Percentiles rank a stretch among this genome's conserved stretches.
phyloP scores from a whole-genome alignment of 2,329 filamentous ascomycete genomes.

The Fusarium lyarnte region DNA sequence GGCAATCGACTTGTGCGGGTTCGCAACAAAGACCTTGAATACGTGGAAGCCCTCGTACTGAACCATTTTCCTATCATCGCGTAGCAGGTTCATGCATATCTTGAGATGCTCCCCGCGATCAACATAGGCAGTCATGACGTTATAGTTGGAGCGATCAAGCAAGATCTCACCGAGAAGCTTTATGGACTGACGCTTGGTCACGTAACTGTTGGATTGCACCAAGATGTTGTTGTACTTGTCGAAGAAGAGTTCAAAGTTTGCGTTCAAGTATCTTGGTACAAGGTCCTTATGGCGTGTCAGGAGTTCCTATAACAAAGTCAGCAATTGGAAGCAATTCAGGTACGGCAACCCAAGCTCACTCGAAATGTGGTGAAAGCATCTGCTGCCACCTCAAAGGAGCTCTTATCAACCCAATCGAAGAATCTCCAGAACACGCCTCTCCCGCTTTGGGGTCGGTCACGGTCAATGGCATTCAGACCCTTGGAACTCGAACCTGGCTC shows the following conservation, averaged over 20 bases:
- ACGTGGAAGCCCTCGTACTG: conserved; percentile 99
- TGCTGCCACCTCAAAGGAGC: conserved; percentile 94
- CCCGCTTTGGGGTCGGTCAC: conserved; percentile 78
- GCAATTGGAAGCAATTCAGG: not conserved
- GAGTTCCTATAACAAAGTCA: conserved; percentile 72
- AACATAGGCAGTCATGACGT: conserved; percentile 97
- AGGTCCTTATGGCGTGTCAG: conserved; percentile 93
- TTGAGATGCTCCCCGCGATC: conserved; percentile 96
- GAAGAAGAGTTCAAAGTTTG: conserved; percentile 96
- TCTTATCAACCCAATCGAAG: conserved; percentile 96
- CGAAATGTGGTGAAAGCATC: conserved; percentile 98
- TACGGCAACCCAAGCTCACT: conserved; percentile 60
- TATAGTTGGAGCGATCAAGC: conserved; percentile 94
- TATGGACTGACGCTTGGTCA: conserved; percentile 97
- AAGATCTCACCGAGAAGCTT: conserved; percentile 96
- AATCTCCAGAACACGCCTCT: conserved; percentile 95
- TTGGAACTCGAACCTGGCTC: conserved; percentile 76
- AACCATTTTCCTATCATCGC: conserved; percentile 98
- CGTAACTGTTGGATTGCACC: conserved; percentile 93
- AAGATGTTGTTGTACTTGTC: conserved; percentile 86
- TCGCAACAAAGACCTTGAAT: conserved; percentile 99
- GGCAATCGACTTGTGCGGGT: conserved; percentile 96
- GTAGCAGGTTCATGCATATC: conserved; percentile 96
- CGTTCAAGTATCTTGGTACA: conserved; percentile 85
- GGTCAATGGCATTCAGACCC: conserved; percentile 80